Evolutionary conservation across 495 filamentous ascomycete genomes (phyloP).

Genomic region (Pseudoneurospora amorphoporcata): DNA sequence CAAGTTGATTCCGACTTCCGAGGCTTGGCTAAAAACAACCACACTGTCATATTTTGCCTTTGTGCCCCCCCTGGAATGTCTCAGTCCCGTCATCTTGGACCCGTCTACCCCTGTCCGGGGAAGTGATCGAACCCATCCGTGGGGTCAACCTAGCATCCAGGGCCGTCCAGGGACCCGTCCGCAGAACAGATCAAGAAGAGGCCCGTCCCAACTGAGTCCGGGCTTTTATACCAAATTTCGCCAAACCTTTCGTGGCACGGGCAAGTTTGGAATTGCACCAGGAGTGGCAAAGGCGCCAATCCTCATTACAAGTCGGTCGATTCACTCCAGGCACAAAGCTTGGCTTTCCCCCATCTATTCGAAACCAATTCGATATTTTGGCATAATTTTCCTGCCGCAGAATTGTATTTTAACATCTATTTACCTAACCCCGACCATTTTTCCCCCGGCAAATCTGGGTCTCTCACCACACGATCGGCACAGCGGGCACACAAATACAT

Average conservation of each 20-base stretch:
- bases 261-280: constrained; percentile 4
- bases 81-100: not conserved
- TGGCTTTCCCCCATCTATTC: not conserved
- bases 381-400: not conserved
- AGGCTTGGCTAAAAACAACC: constrained; percentile 1
- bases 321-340: not conserved
- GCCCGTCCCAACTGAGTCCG: constrained; percentile 1
- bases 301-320: not conserved
- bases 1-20: not conserved
- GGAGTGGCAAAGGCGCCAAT: constrained; percentile 2
- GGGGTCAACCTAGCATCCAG: not conserved
- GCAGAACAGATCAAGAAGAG: constrained; percentile 5
- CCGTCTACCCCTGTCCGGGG: constrained; percentile 7
- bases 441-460: not conserved
- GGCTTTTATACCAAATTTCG: constrained; percentile 9
- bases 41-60: constrained; percentile 4
- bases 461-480: not conserved
- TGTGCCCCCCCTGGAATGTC: constrained; percentile 3
- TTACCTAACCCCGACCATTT: not conserved
- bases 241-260: constrained; percentile 8
- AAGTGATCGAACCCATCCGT: not conserved
- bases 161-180: not conserved
- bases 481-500: not conserved
- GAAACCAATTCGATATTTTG: not conserved
- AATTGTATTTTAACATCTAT: not conserved